phyloP scores from a whole-genome alignment of 257 asterid genomes.

The Przewalskia tangutica region DNA sequence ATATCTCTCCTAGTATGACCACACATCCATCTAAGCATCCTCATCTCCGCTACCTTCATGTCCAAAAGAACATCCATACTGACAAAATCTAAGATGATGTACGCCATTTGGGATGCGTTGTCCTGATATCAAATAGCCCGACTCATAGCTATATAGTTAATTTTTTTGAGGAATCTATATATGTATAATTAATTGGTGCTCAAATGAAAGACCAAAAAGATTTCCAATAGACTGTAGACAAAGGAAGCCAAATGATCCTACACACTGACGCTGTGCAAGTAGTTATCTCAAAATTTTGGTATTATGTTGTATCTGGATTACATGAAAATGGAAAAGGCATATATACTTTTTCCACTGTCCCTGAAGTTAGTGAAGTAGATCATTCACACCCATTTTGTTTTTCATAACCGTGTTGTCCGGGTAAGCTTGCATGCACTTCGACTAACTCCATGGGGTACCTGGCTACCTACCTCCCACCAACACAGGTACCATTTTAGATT shows the following conservation, averaged over 20 bases:
- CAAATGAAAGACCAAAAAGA: neutral
- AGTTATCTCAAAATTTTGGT: neutral
- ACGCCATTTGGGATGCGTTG: neutral
- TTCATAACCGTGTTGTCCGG: neutral
- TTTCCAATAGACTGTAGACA: neutral
- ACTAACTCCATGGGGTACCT: neutral
- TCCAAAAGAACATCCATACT: neutral
- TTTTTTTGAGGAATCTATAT: neutral
- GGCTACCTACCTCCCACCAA: neutral
- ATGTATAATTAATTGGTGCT: neutral
- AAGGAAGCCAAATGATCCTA: neutral
- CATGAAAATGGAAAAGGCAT: neutral
- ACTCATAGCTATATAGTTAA: neutral
- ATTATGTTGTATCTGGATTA: neutral
- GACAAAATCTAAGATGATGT: neutral
- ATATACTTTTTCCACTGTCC: neutral
- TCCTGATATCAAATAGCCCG: neutral
- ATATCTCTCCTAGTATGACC: no score
- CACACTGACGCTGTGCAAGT: neutral
- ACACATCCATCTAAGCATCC: no score
- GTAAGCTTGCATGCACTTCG: neutral
- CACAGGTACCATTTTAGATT: neutral
- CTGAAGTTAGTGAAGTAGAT: neutral
- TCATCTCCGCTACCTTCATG: neutral
- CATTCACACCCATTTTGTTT: neutral